These are phyloP conservation scores for Brettanomyces naardenensis DNA, from an alignment of 805 yeast genomes.

Conservation along the genomic window DNA sequence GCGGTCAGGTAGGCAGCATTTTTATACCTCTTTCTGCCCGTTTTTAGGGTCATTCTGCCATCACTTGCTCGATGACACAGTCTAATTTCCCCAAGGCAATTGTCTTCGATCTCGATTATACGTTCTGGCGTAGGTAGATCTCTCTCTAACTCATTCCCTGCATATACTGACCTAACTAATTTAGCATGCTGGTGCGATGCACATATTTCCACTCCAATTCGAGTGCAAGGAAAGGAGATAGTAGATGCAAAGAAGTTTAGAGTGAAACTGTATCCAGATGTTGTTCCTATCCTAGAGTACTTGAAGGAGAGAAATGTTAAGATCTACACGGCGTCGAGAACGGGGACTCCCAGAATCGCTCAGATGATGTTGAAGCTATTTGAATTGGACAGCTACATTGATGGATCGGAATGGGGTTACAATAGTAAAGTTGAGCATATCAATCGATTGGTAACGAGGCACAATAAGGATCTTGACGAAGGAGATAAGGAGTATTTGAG, in stretches of 20 bases:
- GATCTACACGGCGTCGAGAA: conserved; percentile 70
- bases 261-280: conserved; percentile 58
- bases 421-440: conserved; percentile 55
- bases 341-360: conserved; percentile 76
- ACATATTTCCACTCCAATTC: conserved; percentile 52
- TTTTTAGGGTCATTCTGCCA: no score
- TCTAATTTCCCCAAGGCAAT: conserved; percentile 45
- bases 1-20: no score
- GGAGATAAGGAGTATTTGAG: not conserved
- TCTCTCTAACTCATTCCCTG: not conserved
- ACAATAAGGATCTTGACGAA: conserved; percentile 31
- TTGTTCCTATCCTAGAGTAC: conserved; percentile 51
- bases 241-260: conserved; percentile 48
- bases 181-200: conserved; percentile 71
- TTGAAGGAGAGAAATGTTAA: conserved; percentile 38
- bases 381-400: conserved; percentile 44
- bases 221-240: conserved; percentile 21
- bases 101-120: conserved; percentile 70
- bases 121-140: conserved; percentile 59
- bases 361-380: conserved; percentile 47
- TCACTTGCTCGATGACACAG: no score
- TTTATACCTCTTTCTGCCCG: no score
- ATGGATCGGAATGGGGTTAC: conserved; percentile 62
- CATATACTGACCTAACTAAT: conserved; percentile 3
- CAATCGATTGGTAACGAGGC: conserved; percentile 34